Evolutionary conservation across 805 yeast species (phyloP), one percentile per base, ranked within the genome.

Genomic region (Pichia thaimueangensis): DNA sequence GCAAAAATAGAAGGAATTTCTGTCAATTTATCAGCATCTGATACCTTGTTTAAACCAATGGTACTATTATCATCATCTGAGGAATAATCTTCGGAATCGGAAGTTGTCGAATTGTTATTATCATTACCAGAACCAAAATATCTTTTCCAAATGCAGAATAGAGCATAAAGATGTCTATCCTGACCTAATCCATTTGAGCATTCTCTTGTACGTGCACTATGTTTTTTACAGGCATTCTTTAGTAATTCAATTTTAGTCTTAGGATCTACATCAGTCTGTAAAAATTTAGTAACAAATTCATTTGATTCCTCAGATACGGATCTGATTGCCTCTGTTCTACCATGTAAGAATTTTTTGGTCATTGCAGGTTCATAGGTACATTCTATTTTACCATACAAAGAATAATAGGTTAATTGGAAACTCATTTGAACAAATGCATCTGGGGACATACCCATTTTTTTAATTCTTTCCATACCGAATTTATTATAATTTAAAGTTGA

Each of bases 311-410:
- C 70, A 6, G 91, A 79, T 5, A 88, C 96, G 0, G 95, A 75
- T 55, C 96, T 71, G 43, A 88, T 79, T 4, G 96, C 95, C 62
- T 88, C 97, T 1, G 97, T 88, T 60, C 97, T 74, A 10, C 96
- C 97, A 58, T 88, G 95, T 49, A 82, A 72, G 59, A 81, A 88
- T 45, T 69, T 69, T 61, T 88, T 88, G 4, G 96, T 89, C 97
- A 88, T 88, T 8, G 96, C 96, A 2, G 97, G 97, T 64, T 88
- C 97, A 60, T 88, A 88, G 6, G 95, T 86, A 50, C 94, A 85
- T 62, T 87, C 97, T 30, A 87, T 91, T 57, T 84, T 85, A 37
- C 97, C 96, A 58, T 88, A 88, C 30, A 78, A 68, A 10, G 80
- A 70, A 51, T 86, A 78, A 54, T 76, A 72, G n/a, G 77, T 75